These are phyloP conservation scores for Trifolium repens DNA, from an alignment of 306 rosid genomes.

Conservation along the genomic window DNA sequence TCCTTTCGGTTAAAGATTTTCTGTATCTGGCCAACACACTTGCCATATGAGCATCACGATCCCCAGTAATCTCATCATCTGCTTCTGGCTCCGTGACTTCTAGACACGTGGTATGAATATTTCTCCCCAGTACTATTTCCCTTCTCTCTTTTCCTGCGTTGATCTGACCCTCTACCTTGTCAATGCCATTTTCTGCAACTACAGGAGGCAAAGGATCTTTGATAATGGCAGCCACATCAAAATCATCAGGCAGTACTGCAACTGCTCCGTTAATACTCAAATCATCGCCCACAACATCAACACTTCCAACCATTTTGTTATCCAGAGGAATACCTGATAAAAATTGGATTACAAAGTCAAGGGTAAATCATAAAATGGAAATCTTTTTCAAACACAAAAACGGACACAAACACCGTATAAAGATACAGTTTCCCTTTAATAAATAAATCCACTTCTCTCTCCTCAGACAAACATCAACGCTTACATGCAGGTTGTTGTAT, in stretches of 20 bases:
- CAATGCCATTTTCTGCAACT: slow-evolving; percentile 27
- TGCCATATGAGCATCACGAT: slow-evolving; percentile 84
- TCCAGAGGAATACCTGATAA: slow-evolving; percentile 35
- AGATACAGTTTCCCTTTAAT: too few species aligned
- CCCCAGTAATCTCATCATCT: slow-evolving; percentile 86
- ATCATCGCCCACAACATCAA: slow-evolving; percentile 20
- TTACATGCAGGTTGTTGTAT: too few species aligned
- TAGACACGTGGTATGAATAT: slow-evolving; percentile 73
- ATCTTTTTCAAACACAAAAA: too few species aligned
- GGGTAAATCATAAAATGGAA: background rate
- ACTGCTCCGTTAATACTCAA: slow-evolving; percentile 38
- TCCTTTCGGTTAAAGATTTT: slow-evolving; percentile 75
- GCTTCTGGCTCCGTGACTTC: slow-evolving; percentile 82
- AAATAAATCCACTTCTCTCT: too few species aligned
- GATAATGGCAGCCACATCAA: slow-evolving; percentile 37
- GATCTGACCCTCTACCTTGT: slow-evolving; percentile 7
- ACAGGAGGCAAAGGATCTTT: slow-evolving; percentile 47
- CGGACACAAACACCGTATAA: too few species aligned
- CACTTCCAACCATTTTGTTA: slow-evolving; percentile 48
- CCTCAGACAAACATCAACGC: too few species aligned
- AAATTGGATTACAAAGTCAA: background rate
- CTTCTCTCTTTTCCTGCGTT: slow-evolving; percentile 40
- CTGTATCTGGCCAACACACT: slow-evolving; percentile 78
- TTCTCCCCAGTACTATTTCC: slow-evolving; percentile 77
- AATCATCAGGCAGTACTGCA: slow-evolving; percentile 49